Conservation (phyloP, 2,329 filamentous ascomycete species). For the Aspergillus aculeatus region DNA sequence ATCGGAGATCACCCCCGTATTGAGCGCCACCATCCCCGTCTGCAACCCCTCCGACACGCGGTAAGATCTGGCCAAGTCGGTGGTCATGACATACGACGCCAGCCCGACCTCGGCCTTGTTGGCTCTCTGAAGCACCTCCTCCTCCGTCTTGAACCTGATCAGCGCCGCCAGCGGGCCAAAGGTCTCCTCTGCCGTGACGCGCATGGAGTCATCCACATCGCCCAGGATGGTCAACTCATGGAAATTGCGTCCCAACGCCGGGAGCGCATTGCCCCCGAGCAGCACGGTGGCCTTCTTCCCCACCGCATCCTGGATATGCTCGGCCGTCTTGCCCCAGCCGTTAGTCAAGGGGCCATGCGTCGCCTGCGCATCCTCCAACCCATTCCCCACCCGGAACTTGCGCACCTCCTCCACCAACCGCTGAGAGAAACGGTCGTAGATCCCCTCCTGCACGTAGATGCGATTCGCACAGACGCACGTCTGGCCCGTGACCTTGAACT, state of each 20-base stretch:
- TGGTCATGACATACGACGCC: slow-evolving; percentile 83
- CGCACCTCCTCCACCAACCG: slow-evolving; percentile 53
- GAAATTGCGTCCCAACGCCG: slow-evolving; percentile 75
- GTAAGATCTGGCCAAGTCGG: slow-evolving; percentile 53
- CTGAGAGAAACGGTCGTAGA: slow-evolving; percentile 51
- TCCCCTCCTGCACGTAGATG: slow-evolving; percentile 48
- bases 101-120: slow-evolving; percentile 80
- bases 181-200: slow-evolving; percentile 77
- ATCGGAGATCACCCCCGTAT: slow-evolving; percentile 62
- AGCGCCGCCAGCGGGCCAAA: slow-evolving; percentile 88
- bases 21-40: slow-evolving; percentile 55
- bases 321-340: slow-evolving; percentile 70
- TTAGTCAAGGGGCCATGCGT: slow-evolving; percentile 60
- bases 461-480: slow-evolving; percentile 79
- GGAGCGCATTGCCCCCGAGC: slow-evolving; percentile 68
- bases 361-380: slow-evolving; percentile 33
- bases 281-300: slow-evolving; percentile 71
- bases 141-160: slow-evolving; percentile 80
- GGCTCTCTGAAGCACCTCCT: slow-evolving; percentile 76
- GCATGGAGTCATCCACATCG: slow-evolving; percentile 78
- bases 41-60: slow-evolving; percentile 55
- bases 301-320: slow-evolving; percentile 73
- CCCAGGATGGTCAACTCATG: slow-evolving; percentile 83
- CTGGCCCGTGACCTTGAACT: slow-evolving; percentile 89
- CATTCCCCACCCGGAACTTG: slow-evolving; percentile 40